Conservation (phyloP, 1,284 basidiomycete genomes). For the Melampsora americana region DNA sequence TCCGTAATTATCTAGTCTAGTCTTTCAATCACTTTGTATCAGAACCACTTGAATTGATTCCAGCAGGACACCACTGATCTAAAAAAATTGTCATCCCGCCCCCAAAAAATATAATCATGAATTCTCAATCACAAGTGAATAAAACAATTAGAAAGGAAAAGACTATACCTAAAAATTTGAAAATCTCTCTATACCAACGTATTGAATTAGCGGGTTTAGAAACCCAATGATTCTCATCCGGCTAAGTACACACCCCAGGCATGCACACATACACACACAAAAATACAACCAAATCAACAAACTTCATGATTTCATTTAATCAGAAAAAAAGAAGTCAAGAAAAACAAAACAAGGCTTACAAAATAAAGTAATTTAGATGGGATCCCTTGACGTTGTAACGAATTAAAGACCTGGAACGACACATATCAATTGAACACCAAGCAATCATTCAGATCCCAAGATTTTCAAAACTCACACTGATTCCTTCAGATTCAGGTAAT, state of each 20-base stretch:
- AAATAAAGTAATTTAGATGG: slow-evolving; percentile 49
- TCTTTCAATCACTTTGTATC: no score
- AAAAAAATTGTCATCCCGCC: no score
- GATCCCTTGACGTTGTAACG: slow-evolving; percentile 49
- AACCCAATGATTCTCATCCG: slow-evolving; percentile 49
- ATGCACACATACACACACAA: background rate
- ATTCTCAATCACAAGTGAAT: no score
- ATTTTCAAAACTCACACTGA: slow-evolving; percentile 15
- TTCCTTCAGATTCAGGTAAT: slow-evolving; percentile 41
- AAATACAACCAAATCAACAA: background rate
- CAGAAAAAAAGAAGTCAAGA: background rate
- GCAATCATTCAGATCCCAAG: background rate
- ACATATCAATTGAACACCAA: background rate
- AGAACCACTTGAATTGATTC: no score
- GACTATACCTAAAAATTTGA: slow-evolving; percentile 49
- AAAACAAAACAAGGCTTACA: slow-evolving; percentile 16
- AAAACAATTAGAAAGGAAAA: background rate
- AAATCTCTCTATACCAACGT: slow-evolving; percentile 49
- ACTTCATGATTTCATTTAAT: background rate
- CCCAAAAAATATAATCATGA: no score
- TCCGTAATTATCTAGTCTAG: no score
- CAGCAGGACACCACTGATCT: no score
- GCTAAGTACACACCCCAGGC: background rate
- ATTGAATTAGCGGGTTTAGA: slow-evolving; percentile 47
- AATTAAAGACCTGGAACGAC: slow-evolving; percentile 47